Percentiles rank a stretch among this genome's conserved stretches.
Conservation (phyloP, 768 basidiomycete species). For the Leccinum rimulosum region DNA sequence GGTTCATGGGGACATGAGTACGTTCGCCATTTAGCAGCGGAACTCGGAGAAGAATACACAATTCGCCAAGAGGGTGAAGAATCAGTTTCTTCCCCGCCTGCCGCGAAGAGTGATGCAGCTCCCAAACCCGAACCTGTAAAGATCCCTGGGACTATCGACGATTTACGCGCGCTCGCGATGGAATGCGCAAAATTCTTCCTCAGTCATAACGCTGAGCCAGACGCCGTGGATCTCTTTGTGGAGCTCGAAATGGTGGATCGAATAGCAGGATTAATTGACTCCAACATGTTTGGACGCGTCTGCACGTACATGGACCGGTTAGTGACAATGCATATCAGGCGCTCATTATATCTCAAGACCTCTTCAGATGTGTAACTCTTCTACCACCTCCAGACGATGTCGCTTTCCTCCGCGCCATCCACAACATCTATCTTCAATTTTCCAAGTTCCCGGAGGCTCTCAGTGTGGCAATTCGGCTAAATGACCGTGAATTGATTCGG, state of each 20-base stretch:
- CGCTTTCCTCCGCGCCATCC: slow-evolving; percentile 83
- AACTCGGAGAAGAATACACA: slow-evolving; percentile 91
- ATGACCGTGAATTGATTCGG: slow-evolving; percentile 74
- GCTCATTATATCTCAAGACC: slow-evolving; percentile 3
- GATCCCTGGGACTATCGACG: slow-evolving; percentile 58
- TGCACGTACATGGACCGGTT: slow-evolving; percentile 96
- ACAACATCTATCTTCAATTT: slow-evolving; percentile 84
- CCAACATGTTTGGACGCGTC: slow-evolving; percentile 84
- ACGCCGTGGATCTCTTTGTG: slow-evolving; percentile 93
- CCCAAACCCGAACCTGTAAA: slow-evolving; percentile 33
- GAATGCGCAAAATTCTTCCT: slow-evolving; percentile 89
- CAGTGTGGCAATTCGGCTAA: slow-evolving; percentile 78
- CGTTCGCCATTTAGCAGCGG: slow-evolving; percentile 93
- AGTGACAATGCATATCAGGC: slow-evolving; percentile 22
- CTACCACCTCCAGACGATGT: slow-evolving; percentile 92
- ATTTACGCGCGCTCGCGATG: slow-evolving; percentile 72
- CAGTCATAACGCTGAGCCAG: slow-evolving; percentile 94
- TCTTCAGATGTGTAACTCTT: slow-evolving; percentile 74
- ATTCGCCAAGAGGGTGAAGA: slow-evolving; percentile 59
- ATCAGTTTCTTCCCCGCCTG: slow-evolving; percentile 19
- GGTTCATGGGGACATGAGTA: slow-evolving; percentile 99
- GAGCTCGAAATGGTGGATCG: slow-evolving; percentile 88
- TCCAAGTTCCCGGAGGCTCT: slow-evolving; percentile 90
- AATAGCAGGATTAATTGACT: slow-evolving; percentile 76
- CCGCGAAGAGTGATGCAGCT: slow-evolving; percentile 29